Evolutionary conservation across 306 rosid species (phyloP), one percentile per base, ranked within the genome.

Genomic region (Betula pendula): DNA sequence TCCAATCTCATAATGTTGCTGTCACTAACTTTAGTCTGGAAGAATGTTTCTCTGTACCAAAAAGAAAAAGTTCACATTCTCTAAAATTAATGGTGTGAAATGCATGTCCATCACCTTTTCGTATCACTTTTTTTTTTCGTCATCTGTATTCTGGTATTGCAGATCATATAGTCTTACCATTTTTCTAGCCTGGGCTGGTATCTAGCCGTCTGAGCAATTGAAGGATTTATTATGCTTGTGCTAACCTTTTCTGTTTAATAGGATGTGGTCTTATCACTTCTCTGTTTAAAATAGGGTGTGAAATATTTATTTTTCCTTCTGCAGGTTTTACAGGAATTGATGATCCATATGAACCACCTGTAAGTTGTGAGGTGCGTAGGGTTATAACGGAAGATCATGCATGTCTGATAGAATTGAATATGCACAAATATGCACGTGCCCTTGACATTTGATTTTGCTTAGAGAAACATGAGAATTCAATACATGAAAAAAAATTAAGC

Each of bases 271-370:
- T 17, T 69, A 51, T 51, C 29, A 47, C 44, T 71, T 75, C 29
- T 45, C 47, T 58, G 14, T 60, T 62, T 47, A 11, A 45, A 20
- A 33, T 59, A 9, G 27, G 79, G 33, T 0, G 19, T 14, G 25
- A 76, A 77, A 45, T 63, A 50, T 79, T 81, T 74, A 44, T 72
- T 84, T 85, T 84, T 75, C 67, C 68, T 58, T 76, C 71, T 82
- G 82, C 94, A 95, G 99, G 90, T 76, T 95, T 95, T 81, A 95
- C 99, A 16, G 99, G 99, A 70, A 76, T 95, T 49, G 96, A 91
- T 81, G 97, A 92, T 84, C 97, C 97, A 40, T 95, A 95, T 70
- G 99, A 95, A 81, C 87, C 88, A 45, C 99, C 99, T 7, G 35
- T 80, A 70, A 74, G 79, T 44, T 88, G 94, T 66, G 99, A 95